A percentile compares a stretch with the other conserved stretches of the same genome.
Evolutionary conservation across 1,139 yeast species (phyloP).

Genomic region (Suhomyces atakaporum): DNA sequence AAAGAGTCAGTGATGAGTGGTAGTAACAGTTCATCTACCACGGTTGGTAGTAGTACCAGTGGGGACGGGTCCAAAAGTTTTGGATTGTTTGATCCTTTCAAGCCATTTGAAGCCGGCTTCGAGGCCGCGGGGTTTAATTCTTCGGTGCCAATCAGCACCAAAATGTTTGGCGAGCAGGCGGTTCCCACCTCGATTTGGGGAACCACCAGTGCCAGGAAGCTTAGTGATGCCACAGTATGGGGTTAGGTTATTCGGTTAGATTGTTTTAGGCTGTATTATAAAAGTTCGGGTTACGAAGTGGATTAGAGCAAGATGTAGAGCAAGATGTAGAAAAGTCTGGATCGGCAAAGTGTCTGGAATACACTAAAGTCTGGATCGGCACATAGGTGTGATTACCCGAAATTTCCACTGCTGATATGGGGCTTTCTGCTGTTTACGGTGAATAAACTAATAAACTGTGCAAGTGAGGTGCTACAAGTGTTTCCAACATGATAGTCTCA

Average conservation of each 20-base stretch:
- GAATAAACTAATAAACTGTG: too few species aligned
- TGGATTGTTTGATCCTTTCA: slow-evolving; percentile 25
- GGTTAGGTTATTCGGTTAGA: slow-evolving; percentile 15
- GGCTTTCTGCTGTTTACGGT: too few species aligned
- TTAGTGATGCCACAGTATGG: slow-evolving; percentile 25
- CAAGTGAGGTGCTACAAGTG: too few species aligned
- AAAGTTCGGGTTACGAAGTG: too few species aligned
- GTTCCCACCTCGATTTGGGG: slow-evolving; percentile 14
- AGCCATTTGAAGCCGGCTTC: slow-evolving; percentile 17
- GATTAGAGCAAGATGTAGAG: too few species aligned
- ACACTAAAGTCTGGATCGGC: too few species aligned
- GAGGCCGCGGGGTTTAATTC: too few species aligned
- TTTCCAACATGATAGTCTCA: not conserved
- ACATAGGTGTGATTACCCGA: too few species aligned
- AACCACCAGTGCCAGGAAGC: slow-evolving; percentile 7
- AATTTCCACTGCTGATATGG: too few species aligned
- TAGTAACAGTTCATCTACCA: slow-evolving; percentile 7
- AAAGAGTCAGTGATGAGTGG: slow-evolving; percentile 12
- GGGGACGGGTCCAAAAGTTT: slow-evolving; percentile 1
- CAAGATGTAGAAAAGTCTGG: too few species aligned
- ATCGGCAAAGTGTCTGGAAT: too few species aligned
- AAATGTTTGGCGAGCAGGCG: slow-evolving; percentile 7
- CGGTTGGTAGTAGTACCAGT: slow-evolving; percentile 7
- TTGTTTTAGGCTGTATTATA: slow-evolving; percentile 2
- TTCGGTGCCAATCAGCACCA: slow-evolving; percentile 1